Evolutionary conservation across 768 basidiomycete species (phyloP).

Genomic region (Amanita pseudoporphyria): DNA sequence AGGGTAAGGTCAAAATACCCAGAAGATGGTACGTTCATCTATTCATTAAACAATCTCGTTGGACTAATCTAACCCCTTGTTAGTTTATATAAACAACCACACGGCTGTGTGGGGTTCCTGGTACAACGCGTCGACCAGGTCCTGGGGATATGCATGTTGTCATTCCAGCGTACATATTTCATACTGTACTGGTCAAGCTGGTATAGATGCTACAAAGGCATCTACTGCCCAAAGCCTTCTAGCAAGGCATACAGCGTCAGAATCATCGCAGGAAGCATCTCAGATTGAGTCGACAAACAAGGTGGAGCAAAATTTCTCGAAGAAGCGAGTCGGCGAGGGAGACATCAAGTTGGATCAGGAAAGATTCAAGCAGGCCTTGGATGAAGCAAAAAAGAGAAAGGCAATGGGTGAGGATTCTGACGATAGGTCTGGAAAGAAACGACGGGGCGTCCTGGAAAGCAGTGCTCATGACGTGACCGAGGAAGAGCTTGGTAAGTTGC

Average conservation of each 20-base stretch:
- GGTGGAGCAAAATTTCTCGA: constrained; percentile 66
- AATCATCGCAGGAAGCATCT: constrained; percentile 17
- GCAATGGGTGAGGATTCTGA: constrained; percentile 46
- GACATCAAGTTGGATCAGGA: constrained; percentile 68
- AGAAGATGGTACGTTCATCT: constrained; percentile 71
- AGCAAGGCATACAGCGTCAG: constrained; percentile 21
- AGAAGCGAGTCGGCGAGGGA: constrained; percentile 75
- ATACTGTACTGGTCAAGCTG: constrained; percentile 85
- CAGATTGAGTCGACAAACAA: constrained; percentile 20
- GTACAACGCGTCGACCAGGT: constrained; percentile 59
- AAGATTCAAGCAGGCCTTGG: constrained; percentile 57
- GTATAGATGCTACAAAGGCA: constrained; percentile 69
- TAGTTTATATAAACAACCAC: constrained; percentile 90
- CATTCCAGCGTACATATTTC: constrained; percentile 80
- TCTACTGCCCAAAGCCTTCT: constrained; percentile 67
- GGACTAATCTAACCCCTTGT: constrained; percentile 7
- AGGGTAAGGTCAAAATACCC: constrained; percentile 89
- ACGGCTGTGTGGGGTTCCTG: constrained; percentile 97
- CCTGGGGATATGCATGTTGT: constrained; percentile 95
- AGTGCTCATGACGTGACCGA: constrained; percentile 79
- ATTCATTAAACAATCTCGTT: constrained; percentile 1
- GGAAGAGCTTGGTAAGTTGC: constrained; percentile 65
- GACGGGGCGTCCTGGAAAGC: constrained; percentile 32
- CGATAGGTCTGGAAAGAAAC: constrained; percentile 48
- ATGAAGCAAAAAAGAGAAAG: constrained; percentile 78